phyloP scores from a whole-genome alignment of 495 filamentous ascomycete genomes.

The Xylaria longipes region DNA sequence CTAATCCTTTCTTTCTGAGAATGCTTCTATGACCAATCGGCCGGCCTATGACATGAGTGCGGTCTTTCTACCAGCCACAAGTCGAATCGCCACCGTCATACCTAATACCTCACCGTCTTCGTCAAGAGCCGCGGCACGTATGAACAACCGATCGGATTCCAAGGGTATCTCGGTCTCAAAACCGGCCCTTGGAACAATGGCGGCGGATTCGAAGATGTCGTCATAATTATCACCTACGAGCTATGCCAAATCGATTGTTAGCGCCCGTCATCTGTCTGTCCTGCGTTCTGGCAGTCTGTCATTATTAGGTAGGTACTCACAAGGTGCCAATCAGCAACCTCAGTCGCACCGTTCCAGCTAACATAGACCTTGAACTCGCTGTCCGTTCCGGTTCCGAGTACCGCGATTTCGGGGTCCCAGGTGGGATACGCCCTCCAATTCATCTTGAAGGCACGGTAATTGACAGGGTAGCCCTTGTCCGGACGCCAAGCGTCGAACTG shows the following conservation, averaged over 20 bases:
- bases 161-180: constrained; percentile 38
- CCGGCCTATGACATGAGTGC: not conserved
- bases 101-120: constrained; percentile 25
- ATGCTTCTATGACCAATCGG: not conserved
- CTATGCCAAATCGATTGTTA: not conserved
- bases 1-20: not conserved
- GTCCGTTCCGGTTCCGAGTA: not conserved
- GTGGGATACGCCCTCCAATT: constrained; percentile 34
- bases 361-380: constrained; percentile 30
- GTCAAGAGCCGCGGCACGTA: constrained; percentile 31
- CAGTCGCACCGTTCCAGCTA: constrained; percentile 43
- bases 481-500: constrained; percentile 30
- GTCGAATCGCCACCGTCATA: constrained; percentile 1
- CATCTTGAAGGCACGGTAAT: constrained; percentile 37
- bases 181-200: constrained; percentile 18
- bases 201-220: constrained; percentile 9
- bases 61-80: not conserved
- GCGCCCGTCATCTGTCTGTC: not conserved
- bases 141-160: not conserved
- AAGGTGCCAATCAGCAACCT: constrained; percentile 34
- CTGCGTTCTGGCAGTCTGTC: not conserved
- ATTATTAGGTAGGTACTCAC: not conserved
- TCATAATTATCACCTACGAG: constrained; percentile 7
- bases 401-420: constrained; percentile 29
- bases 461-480: not conserved